Evolutionary conservation across 1,284 basidiomycete species (phyloP), one percentile per base, ranked within the genome.

Genomic region (Athelia sp.): DNA sequence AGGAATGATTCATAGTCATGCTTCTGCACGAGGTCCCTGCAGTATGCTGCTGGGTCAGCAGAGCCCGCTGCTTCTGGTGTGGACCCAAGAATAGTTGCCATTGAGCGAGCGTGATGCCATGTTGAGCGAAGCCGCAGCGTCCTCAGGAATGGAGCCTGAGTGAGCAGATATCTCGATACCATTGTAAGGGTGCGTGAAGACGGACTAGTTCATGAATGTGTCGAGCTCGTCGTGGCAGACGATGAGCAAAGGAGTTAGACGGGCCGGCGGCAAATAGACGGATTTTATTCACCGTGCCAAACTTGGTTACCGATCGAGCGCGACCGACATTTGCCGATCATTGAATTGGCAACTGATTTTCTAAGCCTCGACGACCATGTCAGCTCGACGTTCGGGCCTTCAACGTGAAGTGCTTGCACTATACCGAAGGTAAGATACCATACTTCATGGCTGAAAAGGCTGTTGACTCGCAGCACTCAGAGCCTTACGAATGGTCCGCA

Each of bases 1-100:
- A 94, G 73, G 69, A 81, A 92, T 11, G 88, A 84, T 54, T 94
- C 90, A 61, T 90, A 87, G 70, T 91, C 89, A 54, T 87, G 79
- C 67, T 80, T 87, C 54, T 72, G 79, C 45, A 91, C 83, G 45
- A 87, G 69, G 40, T 81, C 72, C 52, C 63, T 76, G 74, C 88
- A 91, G 58, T 89, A 88, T 32, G 72, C 69, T 15, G 63, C 58
- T 19, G 83, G 76, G 56, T 84, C 68, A 32, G 65, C 62, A 17
- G 61, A 56, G 24, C 68, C 67, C 24, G 58, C 57, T 29, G 60
- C 52, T 8, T 22, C 43, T 22, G 43, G 43, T 9, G 18, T 36
- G 55, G 42, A 47, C 48, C 22, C n/a, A 18, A 29, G 23, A 47
- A 42, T 18, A 22, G 58, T 55, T 13, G 59, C 53, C 45, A 53